Conservation (phyloP, 2,329 filamentous ascomycete genomes). For the Dissoconium aciculare region DNA sequence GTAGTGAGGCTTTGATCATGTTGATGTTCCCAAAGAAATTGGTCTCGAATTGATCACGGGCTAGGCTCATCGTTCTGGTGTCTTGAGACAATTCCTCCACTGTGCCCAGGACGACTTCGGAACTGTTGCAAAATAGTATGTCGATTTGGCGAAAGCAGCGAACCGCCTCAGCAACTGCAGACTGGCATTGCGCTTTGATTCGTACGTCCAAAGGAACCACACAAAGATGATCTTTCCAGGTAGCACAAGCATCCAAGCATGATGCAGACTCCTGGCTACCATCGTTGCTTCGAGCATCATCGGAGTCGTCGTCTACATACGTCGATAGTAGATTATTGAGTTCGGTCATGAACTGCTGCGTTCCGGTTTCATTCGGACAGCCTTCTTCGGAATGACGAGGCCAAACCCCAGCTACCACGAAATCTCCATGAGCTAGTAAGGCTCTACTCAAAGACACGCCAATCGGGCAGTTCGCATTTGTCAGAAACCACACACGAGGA, state of each 20-base stretch:
- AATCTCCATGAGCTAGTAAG: constrained; percentile 81
- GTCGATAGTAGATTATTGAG: no score
- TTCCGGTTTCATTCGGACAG: no score
- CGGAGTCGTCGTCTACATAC: constrained; percentile 5
- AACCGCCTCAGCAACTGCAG: constrained; percentile 74
- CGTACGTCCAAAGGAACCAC: constrained; percentile 45
- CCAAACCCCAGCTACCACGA: constrained; percentile 71
- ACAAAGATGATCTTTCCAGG: constrained; percentile 62
- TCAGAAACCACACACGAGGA: constrained; percentile 86
- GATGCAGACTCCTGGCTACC: no score
- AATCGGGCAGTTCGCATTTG: constrained; percentile 70
- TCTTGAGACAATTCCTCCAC: constrained; percentile 77
- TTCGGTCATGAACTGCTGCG: no score
- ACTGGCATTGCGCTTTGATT: constrained; percentile 57
- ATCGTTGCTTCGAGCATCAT: no score
- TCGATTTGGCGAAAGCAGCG: constrained; percentile 75
- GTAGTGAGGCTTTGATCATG: constrained; percentile 78
- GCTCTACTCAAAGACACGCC: constrained; percentile 68
- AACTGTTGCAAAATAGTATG: constrained; percentile 78
- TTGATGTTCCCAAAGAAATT: constrained; percentile 95
- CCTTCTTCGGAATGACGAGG: no score
- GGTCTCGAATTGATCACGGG: constrained; percentile 82
- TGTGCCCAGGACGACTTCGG: constrained; percentile 75
- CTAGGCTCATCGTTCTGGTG: constrained; percentile 57
- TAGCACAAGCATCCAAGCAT: no score